Evolutionary conservation across 176 grass and related monocot genomes (phyloP).

Genomic region (Aechmea fasciata): DNA sequence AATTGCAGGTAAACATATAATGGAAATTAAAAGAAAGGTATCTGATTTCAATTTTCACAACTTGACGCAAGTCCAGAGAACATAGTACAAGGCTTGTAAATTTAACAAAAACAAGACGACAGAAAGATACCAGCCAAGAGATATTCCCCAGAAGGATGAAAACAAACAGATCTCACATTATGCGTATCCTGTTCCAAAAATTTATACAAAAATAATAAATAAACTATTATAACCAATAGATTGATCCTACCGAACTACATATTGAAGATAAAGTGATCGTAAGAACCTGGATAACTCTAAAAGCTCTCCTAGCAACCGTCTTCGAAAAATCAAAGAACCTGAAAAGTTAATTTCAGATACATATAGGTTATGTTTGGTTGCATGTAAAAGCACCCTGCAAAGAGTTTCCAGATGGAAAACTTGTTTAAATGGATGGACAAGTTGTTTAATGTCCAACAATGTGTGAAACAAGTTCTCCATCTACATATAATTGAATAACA

Average conservation of each 20-base stretch:
- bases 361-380: slow-evolving; percentile 3
- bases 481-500: no score
- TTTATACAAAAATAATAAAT: slow-evolving; percentile 9
- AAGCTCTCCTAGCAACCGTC: slow-evolving; percentile 78
- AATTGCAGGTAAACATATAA: background rate
- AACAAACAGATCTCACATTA: slow-evolving; percentile 96
- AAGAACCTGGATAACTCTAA: slow-evolving; percentile 94
- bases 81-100: background rate
- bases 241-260: background rate
- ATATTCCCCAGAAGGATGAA: slow-evolving; percentile 96
- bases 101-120: background rate
- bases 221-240: background rate
- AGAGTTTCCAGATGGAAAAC: background rate
- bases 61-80: background rate
- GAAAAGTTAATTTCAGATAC: slow-evolving; percentile 9
- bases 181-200: slow-evolving; percentile 79
- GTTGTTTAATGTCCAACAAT: background rate
- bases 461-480: no score
- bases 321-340: slow-evolving; percentile 99
- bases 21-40: background rate
- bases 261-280: background rate
- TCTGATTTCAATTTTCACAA: background rate
- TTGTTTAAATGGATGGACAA: background rate
- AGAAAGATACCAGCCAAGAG: slow-evolving; percentile 64
- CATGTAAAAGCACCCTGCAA: no score